Base-by-base conservation (phyloP, 1,139 yeast genomes). In the Debaryomyces sp. region DNA sequence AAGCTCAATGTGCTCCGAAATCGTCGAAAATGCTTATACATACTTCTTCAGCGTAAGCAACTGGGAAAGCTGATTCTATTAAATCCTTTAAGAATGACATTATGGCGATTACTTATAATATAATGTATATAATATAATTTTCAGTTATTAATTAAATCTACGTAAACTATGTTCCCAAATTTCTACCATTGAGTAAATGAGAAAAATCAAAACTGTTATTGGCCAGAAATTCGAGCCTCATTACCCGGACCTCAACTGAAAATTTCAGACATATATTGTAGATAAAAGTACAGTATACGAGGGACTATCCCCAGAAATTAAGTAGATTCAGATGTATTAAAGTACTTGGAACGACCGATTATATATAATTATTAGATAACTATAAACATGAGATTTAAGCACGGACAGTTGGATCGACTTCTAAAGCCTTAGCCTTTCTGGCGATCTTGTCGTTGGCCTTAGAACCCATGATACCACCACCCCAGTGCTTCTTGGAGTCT, bases 401-500 rank as follows among this genome's bases (percentile, higher is more conserved):
- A 13, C 32, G 27, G 36, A 45, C 46, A 26, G 53, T 45, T 43
- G 52, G 49, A 30, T 45, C 51, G 36, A 50, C 64, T 41, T 66
- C 72, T 51, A 65, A 58, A 41, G 61, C 58, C 67, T 68, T 72
- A 47, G 70, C 71, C 56, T 57, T 68, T 72, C 72, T 68, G 49
- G 71, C 71, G 47, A 57, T 70, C 80, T 83, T 85, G 66, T 82
- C 89, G 67, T 79, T 81, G 65, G 96, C 87, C 83, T 89, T 89
- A 65, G 85, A 77, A 73, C 96, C 96, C 82, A 89, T 79, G 74
- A 87, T 68, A 82, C 96, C 96, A 81, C 96, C 96, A 83, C 96
- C 96, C 96, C 96, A 89, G 85, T 87, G 92, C 79, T 88, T 88
- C 82, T 91, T 89, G 71, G 81, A 68, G 63, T 89, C 96, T 67